Percentiles rank a stretch among this genome's conserved stretches.
phyloP scores from a whole-genome alignment of 495 filamentous ascomycete species.

The Elaphomyces granulatus region DNA sequence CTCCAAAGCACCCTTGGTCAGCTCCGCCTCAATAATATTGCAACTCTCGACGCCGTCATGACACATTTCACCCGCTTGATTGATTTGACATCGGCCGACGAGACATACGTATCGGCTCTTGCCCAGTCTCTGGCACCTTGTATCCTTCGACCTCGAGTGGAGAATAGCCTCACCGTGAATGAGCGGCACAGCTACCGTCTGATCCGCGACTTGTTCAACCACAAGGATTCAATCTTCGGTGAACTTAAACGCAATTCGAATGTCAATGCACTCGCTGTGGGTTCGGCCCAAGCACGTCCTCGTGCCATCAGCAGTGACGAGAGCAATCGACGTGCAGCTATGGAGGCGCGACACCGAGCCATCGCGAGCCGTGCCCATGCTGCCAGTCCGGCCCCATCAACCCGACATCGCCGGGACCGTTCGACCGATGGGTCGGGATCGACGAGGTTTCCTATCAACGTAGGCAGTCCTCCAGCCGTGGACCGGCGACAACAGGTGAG shows the following conservation, averaged over 20 bases:
- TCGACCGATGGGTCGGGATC: slow-evolving; percentile 64
- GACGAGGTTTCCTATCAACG: slow-evolving; percentile 66
- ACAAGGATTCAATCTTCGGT: slow-evolving; percentile 90
- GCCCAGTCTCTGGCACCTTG: slow-evolving; percentile 72
- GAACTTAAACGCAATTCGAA: slow-evolving; percentile 88
- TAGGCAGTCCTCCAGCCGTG: slow-evolving; percentile 45
- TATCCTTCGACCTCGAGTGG: slow-evolving; percentile 70
- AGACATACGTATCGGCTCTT: slow-evolving; percentile 63
- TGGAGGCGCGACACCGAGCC: slow-evolving; percentile 80
- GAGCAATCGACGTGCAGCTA: slow-evolving; percentile 81
- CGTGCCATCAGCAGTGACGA: slow-evolving; percentile 92
- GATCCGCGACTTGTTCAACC: slow-evolving; percentile 79
- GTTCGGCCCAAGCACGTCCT: slow-evolving; percentile 35
- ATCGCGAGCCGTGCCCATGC: slow-evolving; percentile 65
- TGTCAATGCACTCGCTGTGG: slow-evolving; percentile 29
- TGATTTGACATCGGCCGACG: slow-evolving; percentile 90
- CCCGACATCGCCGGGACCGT: slow-evolving; percentile 56
- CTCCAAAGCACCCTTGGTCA: slow-evolving; percentile 92
- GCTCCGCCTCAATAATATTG: slow-evolving; percentile 91
- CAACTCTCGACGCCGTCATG: slow-evolving; percentile 92
- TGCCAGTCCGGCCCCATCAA: slow-evolving; percentile 56
- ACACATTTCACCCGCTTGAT: slow-evolving; percentile 96
- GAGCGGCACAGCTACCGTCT: slow-evolving; percentile 89
- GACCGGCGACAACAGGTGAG: slow-evolving; percentile 33
- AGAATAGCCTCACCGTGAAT: slow-evolving; percentile 84